Conservation (phyloP, 148 eudicot species). For the Bassia scoparia region DNA sequence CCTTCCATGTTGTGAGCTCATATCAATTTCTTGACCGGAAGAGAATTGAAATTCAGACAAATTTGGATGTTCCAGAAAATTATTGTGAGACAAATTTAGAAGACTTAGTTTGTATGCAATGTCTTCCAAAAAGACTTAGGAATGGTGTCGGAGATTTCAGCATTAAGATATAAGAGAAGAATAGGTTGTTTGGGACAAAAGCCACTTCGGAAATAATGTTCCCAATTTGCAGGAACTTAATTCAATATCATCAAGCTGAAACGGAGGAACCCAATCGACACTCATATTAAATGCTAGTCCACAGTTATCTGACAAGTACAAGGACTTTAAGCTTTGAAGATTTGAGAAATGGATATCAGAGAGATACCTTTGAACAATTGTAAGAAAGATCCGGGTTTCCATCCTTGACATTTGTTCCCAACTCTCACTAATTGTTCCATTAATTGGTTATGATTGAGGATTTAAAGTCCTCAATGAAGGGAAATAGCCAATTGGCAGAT, state of each 20-base stretch:
- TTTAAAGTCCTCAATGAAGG: conserved; percentile 13
- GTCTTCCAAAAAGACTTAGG: conserved; percentile 11
- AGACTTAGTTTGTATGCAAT: neutral
- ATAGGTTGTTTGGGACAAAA: neutral
- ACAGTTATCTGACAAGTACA: neutral
- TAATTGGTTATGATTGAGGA: neutral
- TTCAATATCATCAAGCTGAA: neutral
- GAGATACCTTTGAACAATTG: neutral
- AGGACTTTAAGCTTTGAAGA: neutral
- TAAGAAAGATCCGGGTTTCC: neutral
- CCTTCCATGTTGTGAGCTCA: too few relatives aligned
- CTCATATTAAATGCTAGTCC: neutral
- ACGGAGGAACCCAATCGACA: neutral
- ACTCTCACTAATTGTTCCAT: neutral
- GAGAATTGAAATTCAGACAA: neutral
- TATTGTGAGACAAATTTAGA: neutral
- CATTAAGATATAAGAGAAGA: neutral
- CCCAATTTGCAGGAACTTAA: conserved; percentile 8
- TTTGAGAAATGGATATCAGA: neutral
- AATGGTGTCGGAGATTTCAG: conserved; percentile 6
- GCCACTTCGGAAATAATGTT: conserved; percentile 12
- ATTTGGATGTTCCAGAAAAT: neutral
- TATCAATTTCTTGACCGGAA: too few relatives aligned
- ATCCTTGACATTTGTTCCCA: neutral
- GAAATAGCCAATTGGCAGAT: conserved; percentile 17